Conservation (phyloP, 306 rosid genomes). For the Aeschynomene evenia region DNA sequence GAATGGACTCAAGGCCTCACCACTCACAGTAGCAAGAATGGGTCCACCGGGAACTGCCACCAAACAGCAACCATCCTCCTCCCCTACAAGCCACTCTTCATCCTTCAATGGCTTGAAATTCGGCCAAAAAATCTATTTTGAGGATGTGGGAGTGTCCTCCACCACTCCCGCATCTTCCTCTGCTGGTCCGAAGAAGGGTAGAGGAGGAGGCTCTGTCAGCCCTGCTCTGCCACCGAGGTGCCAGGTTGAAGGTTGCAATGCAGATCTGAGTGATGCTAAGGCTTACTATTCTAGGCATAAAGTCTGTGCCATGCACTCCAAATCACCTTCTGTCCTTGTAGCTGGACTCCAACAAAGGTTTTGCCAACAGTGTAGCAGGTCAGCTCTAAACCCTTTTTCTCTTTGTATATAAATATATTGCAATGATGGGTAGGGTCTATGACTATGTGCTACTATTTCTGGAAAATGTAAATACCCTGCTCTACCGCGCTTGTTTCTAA, state of each 20-base stretch:
- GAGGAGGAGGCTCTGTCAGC: constrained; percentile 40
- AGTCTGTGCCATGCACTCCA: constrained; percentile 84
- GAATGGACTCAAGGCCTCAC: constrained; percentile 36
- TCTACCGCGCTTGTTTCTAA: not conserved
- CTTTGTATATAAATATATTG: not conserved
- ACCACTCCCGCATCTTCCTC: constrained; percentile 35
- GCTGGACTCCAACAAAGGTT: constrained; percentile 81
- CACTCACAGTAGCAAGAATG: constrained; percentile 43
- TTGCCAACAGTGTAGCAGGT: constrained; percentile 98
- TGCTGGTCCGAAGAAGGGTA: constrained; percentile 48
- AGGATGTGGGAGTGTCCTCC: constrained; percentile 49
- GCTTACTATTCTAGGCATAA: constrained; percentile 92
- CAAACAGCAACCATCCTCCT: constrained; percentile 35
- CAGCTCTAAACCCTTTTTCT: not conserved
- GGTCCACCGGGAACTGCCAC: constrained; percentile 45
- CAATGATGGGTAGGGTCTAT: not conserved
- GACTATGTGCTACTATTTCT: not conserved
- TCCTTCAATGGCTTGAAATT: constrained; percentile 66
- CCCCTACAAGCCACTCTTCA: constrained; percentile 56
- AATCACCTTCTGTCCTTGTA: constrained; percentile 73
- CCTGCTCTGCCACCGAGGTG: constrained; percentile 75
- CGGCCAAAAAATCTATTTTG: constrained; percentile 76
- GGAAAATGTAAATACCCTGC: too few species aligned
- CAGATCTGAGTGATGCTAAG: constrained; percentile 86
- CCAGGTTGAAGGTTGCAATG: constrained; percentile 86